Evolutionary conservation across 176 grass and related monocot genomes (phyloP), one percentile per base, ranked within the genome.

Genomic region (Oryza coarctata): DNA sequence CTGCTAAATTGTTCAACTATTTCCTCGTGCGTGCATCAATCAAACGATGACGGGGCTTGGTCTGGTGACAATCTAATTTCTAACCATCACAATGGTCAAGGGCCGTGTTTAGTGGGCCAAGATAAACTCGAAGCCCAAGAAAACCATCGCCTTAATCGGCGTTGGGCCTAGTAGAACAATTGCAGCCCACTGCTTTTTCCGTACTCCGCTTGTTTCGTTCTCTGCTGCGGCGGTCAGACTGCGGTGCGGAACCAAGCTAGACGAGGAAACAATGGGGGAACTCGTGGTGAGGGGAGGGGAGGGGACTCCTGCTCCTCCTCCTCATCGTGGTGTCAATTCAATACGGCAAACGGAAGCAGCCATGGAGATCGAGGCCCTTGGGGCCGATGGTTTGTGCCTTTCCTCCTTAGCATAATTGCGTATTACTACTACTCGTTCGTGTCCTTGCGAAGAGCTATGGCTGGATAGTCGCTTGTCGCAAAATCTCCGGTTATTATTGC

Each of bases 221-320:
- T 60, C 55, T n/a, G n/a, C 55, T 60, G 22, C 55, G 22, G 14
- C 68, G 17, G 9, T 28, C 34, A 12, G 12, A 14, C 65, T 2
- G n/a, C 33, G 8, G 27, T n/a, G n/a, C n/a, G n/a, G n/a, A n/a
- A n/a, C n/a, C n/a, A 84, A 9, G 33, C 14, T 34, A 60, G 36
- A 44, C 8, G 43, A 77, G 10, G 33, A 55, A 77, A 36, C 26
- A 83, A 70, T 58, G 80, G 67, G 55, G 68, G 43, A 29, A n/a
- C 20, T 25, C 67, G 49, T 28, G 34, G 79, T 17, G 49, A 43
- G 23, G 12, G 33, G 78, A 47, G 1, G 6, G 1, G 65, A 80
- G 31, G 65, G 1, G 65, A 38, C 26, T 69, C 44, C 32, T 28
- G 26, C 77, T 35, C 29, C 45, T 44, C 9, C 50, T 33, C 22